Evolutionary conservation across 805 yeast genomes (phyloP).

Genomic region (Ogataea trehalophila): DNA sequence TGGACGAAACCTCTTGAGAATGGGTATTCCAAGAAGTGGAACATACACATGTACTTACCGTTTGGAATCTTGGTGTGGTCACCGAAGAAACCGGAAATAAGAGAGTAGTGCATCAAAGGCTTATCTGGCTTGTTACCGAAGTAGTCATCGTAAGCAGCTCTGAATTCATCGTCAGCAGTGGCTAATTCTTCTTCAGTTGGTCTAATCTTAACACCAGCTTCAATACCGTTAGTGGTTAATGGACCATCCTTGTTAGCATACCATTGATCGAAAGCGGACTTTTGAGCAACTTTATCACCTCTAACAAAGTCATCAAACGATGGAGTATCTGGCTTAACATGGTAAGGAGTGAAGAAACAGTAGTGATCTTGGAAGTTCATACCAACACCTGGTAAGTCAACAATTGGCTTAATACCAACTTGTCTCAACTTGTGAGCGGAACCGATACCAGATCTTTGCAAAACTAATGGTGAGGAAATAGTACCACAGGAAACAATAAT

Average conservation of each 20-base stretch:
- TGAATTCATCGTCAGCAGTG: slow-evolving; percentile 25
- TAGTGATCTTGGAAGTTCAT: slow-evolving; percentile 29
- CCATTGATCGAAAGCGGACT: slow-evolving; percentile 27
- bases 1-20: slow-evolving; percentile 27
- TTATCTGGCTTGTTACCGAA: slow-evolving; percentile 27
- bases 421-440: slow-evolving; percentile 26
- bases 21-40: slow-evolving; percentile 30
- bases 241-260: slow-evolving; percentile 29
- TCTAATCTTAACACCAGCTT: slow-evolving; percentile 30
- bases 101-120: slow-evolving; percentile 29
- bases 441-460: slow-evolving; percentile 43
- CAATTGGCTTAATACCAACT: slow-evolving; percentile 26
- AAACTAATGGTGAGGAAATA: slow-evolving; percentile 41
- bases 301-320: slow-evolving; percentile 27
- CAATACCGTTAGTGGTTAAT: slow-evolving; percentile 28
- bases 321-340: slow-evolving; percentile 25
- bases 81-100: slow-evolving; percentile 28
- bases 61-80: slow-evolving; percentile 28
- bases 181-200: slow-evolving; percentile 26
- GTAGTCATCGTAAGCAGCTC: slow-evolving; percentile 23
- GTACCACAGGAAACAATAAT: slow-evolving; percentile 43
- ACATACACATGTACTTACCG: slow-evolving; percentile 27
- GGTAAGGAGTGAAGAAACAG: slow-evolving; percentile 27
- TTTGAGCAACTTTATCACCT: slow-evolving; percentile 25
- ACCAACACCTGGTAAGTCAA: slow-evolving; percentile 30